A percentile compares a stretch with the other conserved stretches of the same genome.
These are phyloP conservation scores for Pelargonium nanum DNA, from an alignment of 345 rosid genomes.

Conservation along the genomic window DNA sequence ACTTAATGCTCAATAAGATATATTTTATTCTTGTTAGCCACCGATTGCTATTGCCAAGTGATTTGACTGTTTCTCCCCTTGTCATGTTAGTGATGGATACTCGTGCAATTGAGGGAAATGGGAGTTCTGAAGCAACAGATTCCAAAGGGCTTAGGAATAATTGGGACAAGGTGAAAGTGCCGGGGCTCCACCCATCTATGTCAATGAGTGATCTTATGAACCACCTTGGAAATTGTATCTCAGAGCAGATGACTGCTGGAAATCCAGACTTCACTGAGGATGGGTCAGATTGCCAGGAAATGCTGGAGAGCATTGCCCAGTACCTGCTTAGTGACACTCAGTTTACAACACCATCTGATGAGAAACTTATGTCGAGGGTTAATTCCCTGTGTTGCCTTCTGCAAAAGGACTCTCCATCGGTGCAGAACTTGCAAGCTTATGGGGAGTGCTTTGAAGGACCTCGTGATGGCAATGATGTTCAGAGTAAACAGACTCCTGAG, in stretches of 20 bases:
- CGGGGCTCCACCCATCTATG: slow-evolving; percentile 81
- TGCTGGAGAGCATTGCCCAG: slow-evolving; percentile 71
- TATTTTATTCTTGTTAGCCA: not conserved
- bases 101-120: slow-evolving; percentile 48
- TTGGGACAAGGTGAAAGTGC: slow-evolving; percentile 79
- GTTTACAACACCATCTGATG: slow-evolving; percentile 58
- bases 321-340: slow-evolving; percentile 79
- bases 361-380: slow-evolving; percentile 96
- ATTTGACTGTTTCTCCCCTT: slow-evolving; percentile 7
- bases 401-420: slow-evolving; percentile 56
- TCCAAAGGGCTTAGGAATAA: slow-evolving; percentile 38
- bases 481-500: slow-evolving; percentile 17
- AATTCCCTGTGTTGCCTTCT: slow-evolving; percentile 90
- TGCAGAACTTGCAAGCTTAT: slow-evolving; percentile 40
- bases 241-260: slow-evolving; percentile 55
- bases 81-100: slow-evolving; percentile 44
- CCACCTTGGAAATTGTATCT: slow-evolving; percentile 56
- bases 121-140: slow-evolving; percentile 48
- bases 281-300: slow-evolving; percentile 35
- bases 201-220: slow-evolving; percentile 81
- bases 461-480: slow-evolving; percentile 23
- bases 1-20: not conserved
- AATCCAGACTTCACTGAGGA: slow-evolving; percentile 28
- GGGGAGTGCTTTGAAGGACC: slow-evolving; percentile 30
- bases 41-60: not conserved